These are phyloP conservation scores for Gracilaria gracilis DNA, from an alignment of 23 red algal genomes.

Conservation along the genomic window DNA sequence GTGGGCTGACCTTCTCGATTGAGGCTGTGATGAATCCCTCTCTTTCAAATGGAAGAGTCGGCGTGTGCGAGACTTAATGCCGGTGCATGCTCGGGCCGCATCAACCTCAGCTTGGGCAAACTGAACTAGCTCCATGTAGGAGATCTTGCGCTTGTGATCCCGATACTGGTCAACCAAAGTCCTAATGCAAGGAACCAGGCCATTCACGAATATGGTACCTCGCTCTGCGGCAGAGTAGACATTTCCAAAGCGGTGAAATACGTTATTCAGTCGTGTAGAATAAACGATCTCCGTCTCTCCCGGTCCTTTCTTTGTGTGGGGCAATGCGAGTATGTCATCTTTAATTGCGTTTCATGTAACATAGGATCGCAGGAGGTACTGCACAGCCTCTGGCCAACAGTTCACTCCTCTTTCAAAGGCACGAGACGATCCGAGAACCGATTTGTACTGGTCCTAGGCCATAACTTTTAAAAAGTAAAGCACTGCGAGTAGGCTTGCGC, in stretches of 20 bases:
- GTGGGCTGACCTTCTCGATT: too few species aligned
- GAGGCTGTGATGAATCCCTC: too few species aligned
- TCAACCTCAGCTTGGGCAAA: conserved; percentile 14
- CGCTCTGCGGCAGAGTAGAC: neutral
- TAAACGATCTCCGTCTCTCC: neutral
- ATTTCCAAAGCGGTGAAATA: neutral
- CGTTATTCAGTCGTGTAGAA: neutral
- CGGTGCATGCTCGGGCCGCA: neutral
- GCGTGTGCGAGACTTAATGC: neutral
- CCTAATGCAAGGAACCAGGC: neutral
- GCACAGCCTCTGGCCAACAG: neutral
- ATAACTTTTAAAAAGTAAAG: neutral
- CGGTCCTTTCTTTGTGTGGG: neutral
- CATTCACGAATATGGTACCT: neutral
- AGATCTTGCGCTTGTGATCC: neutral
- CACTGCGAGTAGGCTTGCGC: neutral
- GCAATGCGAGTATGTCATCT: neutral
- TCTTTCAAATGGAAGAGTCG: neutral
- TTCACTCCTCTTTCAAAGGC: neutral
- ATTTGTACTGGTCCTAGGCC: neutral
- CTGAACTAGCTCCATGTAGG: neutral
- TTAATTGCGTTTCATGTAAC: neutral
- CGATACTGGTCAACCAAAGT: neutral
- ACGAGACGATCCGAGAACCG: neutral
- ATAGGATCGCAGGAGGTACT: neutral